Conservation (phyloP, 2,329 filamentous ascomycete species). For the Parastagonospora nodorum region DNA sequence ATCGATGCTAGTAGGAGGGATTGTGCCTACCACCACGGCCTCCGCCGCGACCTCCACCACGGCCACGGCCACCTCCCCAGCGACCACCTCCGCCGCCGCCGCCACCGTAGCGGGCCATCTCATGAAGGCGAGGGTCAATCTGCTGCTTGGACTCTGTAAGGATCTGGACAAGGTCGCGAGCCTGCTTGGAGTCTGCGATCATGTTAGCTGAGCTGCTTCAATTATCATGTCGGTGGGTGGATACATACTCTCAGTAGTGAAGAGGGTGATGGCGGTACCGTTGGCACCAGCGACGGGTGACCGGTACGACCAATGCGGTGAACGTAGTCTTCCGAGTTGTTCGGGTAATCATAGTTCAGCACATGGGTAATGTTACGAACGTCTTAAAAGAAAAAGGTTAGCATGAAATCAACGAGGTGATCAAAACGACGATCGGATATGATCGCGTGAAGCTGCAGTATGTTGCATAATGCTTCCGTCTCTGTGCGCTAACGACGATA, state of each 20-base stretch:
- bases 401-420: conserved; percentile 59
- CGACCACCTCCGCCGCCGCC: conserved; percentile 75
- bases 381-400: conserved; percentile 89
- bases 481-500: conserved; percentile 56
- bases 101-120: conserved; percentile 93
- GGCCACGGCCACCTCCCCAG: conserved; percentile 70
- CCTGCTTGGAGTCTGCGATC: conserved; percentile 61
- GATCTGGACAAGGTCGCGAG: conserved; percentile 92
- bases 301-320: conserved; percentile 72
- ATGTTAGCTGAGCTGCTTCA: conserved; percentile 34
- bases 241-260: conserved; percentile 97
- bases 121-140: conserved; percentile 91
- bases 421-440: conserved; percentile 58
- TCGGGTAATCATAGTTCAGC: conserved; percentile 99
- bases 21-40: conserved; percentile 54
- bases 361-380: conserved; percentile 99
- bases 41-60: conserved; percentile 66
- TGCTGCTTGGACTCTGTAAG: conserved; percentile 97
- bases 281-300: conserved; percentile 80
- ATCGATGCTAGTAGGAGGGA: conserved; percentile 2
- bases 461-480: conserved; percentile 59
- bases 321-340: conserved; percentile 78
- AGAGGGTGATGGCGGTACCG: conserved; percentile 96
- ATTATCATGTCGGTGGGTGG: no score
- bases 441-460: conserved; percentile 63